Evolutionary conservation across 148 eudicot species (phyloP), one percentile per base, ranked within the genome.

Genomic region (Diospyros lotus): DNA sequence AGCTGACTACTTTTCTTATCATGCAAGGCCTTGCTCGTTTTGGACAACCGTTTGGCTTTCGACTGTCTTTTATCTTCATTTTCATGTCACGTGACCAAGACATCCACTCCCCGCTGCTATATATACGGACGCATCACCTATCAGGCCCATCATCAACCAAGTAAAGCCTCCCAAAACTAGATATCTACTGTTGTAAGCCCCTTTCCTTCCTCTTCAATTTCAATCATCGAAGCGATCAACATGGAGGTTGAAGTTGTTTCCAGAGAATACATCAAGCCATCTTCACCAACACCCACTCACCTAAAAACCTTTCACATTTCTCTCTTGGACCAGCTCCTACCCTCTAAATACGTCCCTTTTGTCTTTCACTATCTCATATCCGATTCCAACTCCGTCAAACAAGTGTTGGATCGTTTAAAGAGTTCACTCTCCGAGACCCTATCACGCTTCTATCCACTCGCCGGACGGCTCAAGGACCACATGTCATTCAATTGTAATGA

Each of bases 251-350:
- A 67, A 12, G 48, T 67, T 40, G 67, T 54, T 28, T 82, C 82
- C 9, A 63, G 55, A 45, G 85, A 82, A 13, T 65, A 53, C 45
- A 80, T 84, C 76, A 86, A 82, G 39, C 89, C 89, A 2, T 82
- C 79, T 63, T 73, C 80, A 9, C 83, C 78, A 84, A 84, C 85
- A 17, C 85, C 87, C n/a, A 28, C 28, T 14, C 72, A 80, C 66
- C 50, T 67, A 6, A 75, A 67, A 66, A 73, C 55, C 67, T 60
- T 61, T 76, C 80, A 73, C 53, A 81, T 83, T 28, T 85, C 85
- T 5, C 41, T 82, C 45, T 9, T 85, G 9, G 91, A 85, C 39
- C 87, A 85, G 50, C 60, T 77, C 46, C 17, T 79, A 6, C 80
- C 82, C 17, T 69, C 79, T 2, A 14, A 63, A 0, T 75, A 79